These are phyloP conservation scores for Populus tomentosa DNA, from an alignment of 441 rosid species.

Conservation along the genomic window DNA sequence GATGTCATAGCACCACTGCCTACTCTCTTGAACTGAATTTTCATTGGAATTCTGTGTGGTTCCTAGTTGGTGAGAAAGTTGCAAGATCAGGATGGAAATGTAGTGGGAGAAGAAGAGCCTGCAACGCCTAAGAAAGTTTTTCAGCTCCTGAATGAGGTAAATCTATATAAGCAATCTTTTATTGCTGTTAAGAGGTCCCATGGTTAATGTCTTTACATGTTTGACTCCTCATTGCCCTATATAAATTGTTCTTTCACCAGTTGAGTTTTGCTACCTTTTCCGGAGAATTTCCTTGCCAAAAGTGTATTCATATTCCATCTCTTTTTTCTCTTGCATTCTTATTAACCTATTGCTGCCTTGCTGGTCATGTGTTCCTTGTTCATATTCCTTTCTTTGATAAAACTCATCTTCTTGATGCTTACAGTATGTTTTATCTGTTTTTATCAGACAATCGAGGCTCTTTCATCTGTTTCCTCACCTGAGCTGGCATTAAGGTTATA, in stretches of 20 bases:
- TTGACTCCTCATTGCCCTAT: background rate
- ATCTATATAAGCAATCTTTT: background rate
- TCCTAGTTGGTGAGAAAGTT: conserved; percentile 67
- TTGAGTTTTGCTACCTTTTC: background rate
- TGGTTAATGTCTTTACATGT: background rate
- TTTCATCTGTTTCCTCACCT: conserved; percentile 72
- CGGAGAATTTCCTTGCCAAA: background rate
- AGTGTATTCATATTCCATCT: background rate
- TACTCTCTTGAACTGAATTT: background rate
- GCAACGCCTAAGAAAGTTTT: conserved; percentile 73
- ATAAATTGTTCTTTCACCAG: background rate
- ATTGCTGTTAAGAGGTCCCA: background rate
- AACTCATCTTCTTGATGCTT: conserved; percentile 1
- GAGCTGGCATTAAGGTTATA: conserved; percentile 83
- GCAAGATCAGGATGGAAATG: conserved; percentile 80
- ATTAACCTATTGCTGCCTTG: background rate
- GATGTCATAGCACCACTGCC: background rate
- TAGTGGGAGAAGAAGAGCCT: conserved; percentile 75
- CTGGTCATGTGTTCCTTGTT: background rate
- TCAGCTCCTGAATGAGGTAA: conserved; percentile 83
- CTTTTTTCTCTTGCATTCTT: background rate
- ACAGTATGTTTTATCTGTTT: background rate
- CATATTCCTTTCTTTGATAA: background rate
- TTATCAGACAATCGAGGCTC: conserved; percentile 78
- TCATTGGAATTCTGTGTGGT: background rate